phyloP scores from a whole-genome alignment of 2,329 filamentous ascomycete species.

The Chaetomium strumarium region DNA sequence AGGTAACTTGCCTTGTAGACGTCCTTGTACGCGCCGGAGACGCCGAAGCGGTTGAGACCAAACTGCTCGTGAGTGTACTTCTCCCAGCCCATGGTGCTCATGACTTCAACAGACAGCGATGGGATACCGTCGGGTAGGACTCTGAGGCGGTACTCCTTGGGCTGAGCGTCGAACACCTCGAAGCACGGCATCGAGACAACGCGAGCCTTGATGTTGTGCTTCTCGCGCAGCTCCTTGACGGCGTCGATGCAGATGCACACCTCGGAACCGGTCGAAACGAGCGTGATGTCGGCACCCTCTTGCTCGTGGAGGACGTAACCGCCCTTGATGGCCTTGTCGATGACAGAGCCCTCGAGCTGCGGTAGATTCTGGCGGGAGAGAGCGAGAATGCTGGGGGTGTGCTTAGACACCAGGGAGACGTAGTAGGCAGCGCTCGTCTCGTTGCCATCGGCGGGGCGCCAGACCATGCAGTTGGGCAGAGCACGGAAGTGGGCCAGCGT shows the following conservation, averaged over 20 bases:
- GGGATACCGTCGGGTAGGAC: slow-evolving; percentile 93
- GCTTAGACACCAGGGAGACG: slow-evolving; percentile 80
- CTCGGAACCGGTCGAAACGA: slow-evolving; percentile 94
- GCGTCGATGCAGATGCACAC: slow-evolving; percentile 90
- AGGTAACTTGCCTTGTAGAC: slow-evolving; percentile 72
- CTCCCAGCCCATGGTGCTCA: slow-evolving; percentile 98
- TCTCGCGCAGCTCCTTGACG: slow-evolving; percentile 82
- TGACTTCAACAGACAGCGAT: slow-evolving; percentile 88
- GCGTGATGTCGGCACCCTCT: slow-evolving; percentile 76
- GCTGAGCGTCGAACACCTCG: slow-evolving; percentile 91
- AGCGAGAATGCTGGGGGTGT: slow-evolving; percentile 88
- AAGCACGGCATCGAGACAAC: slow-evolving; percentile 95
- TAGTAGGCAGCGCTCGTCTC: slow-evolving; percentile 98
- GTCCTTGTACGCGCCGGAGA: slow-evolving; percentile 93
- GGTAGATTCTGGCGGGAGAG: slow-evolving; percentile 97
- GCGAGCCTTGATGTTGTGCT: slow-evolving; percentile 80
- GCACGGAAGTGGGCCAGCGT: slow-evolving; percentile 97
- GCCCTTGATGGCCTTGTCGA: slow-evolving; percentile 88
- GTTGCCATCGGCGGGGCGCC: slow-evolving; percentile 97
- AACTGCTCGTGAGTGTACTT: slow-evolving; percentile 99
- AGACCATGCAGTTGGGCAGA: slow-evolving; percentile 98
- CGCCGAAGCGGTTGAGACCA: slow-evolving; percentile 97
- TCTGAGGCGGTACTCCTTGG: slow-evolving; percentile 90
- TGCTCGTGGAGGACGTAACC: slow-evolving; percentile 86
- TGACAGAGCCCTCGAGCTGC: slow-evolving; percentile 88